These are phyloP conservation scores for Claviceps citrina DNA, from an alignment of 2,329 filamentous ascomycete genomes.

Conservation along the genomic window DNA sequence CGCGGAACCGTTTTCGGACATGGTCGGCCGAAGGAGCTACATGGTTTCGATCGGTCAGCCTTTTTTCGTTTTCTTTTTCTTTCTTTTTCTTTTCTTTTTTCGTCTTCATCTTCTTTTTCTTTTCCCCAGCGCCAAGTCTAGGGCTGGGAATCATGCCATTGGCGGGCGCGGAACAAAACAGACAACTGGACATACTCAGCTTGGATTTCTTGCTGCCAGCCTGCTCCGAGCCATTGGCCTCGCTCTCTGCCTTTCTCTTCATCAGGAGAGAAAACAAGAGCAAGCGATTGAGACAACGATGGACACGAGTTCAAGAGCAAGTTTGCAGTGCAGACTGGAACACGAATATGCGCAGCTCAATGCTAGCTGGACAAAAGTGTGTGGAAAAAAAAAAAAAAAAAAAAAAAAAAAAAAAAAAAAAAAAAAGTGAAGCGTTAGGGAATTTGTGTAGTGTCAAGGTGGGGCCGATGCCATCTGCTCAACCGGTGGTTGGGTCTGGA, in stretches of 20 bases:
- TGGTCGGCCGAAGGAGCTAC: constrained; percentile 33
- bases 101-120: too few relatives aligned
- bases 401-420: neutral
- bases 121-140: too few relatives aligned
- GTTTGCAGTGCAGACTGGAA: neutral
- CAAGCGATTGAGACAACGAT: too few relatives aligned
- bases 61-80: neutral
- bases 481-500: too few relatives aligned
- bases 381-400: neutral
- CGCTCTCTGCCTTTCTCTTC: constrained; percentile 45
- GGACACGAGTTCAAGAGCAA: neutral
- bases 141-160: too few relatives aligned
- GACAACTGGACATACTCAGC: constrained; percentile 29
- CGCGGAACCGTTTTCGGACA: constrained; percentile 44
- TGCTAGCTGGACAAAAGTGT: too few relatives aligned
- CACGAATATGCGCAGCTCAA: neutral
- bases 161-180: too few relatives aligned
- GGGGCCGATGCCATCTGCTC: neutral
- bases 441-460: too few relatives aligned
- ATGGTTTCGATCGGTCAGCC: neutral
- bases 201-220: constrained; percentile 39
- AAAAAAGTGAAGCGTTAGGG: neutral
- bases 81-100: neutral
- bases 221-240: constrained; percentile 24
- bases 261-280: constrained; percentile 23